Percentiles rank a stretch among this genome's conserved stretches.
Conservation (phyloP, 2,329 filamentous ascomycete species). For the Colletotrichum gigasporum region DNA sequence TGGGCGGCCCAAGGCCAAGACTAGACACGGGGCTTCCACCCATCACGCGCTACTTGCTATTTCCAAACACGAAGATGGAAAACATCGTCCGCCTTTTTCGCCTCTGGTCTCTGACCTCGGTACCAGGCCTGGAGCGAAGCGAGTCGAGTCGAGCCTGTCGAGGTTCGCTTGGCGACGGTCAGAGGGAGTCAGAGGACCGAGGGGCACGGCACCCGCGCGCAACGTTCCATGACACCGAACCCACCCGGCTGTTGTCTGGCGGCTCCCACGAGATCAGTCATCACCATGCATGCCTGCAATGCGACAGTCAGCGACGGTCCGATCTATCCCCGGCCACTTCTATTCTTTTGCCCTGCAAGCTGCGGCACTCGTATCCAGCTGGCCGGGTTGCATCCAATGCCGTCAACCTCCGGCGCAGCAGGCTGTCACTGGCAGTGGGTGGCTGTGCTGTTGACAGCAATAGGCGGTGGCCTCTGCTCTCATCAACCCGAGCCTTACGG, state of each 20-base stretch:
- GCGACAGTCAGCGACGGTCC: neutral
- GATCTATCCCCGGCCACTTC: neutral
- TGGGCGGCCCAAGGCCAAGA: constrained; percentile 12
- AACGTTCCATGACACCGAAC: constrained; percentile 20
- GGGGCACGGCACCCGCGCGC: neutral
- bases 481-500: neutral
- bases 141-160: neutral
- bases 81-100: neutral
- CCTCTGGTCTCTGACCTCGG: neutral
- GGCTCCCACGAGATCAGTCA: neutral
- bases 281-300: neutral
- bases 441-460: constrained; percentile 17
- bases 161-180: neutral
- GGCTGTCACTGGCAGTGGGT: constrained; percentile 20
- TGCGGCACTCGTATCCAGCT: constrained; percentile 25
- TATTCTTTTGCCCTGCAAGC: neutral
- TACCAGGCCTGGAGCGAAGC: neutral
- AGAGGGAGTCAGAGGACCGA: neutral
- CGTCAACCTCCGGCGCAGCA: neutral
- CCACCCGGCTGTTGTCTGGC: neutral
- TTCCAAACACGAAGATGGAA: constrained; percentile 15
- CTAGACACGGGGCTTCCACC: constrained; percentile 7
- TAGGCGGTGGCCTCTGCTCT: constrained; percentile 25
- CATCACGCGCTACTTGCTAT: constrained; percentile 24
- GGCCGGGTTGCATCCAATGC: constrained; percentile 8